Evolutionary conservation across 2,329 filamentous ascomycete species (phyloP), one percentile per base, ranked within the genome.

Genomic region (Trichocomaceae sp.): DNA sequence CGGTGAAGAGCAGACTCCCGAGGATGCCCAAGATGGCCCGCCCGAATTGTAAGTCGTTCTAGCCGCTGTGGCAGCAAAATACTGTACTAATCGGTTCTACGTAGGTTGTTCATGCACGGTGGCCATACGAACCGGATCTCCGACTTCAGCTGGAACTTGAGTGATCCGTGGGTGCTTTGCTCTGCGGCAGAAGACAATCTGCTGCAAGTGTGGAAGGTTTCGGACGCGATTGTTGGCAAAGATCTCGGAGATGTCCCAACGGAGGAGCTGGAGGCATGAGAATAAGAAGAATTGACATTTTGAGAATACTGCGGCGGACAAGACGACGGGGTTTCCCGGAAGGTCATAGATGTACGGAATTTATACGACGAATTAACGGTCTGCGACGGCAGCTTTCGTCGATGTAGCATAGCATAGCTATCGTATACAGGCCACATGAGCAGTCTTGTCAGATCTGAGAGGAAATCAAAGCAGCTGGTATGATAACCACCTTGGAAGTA

Each of bases 121-220:
- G 93, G 93, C 31, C 95, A 99, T 76, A 99, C 93, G 10, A 96
- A 96, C 74, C 87, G 95, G 62, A 83, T 99, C 58, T 90, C 89
- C 35, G 95, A 99, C 72, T 99, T 99, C 67, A 92, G 87, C 74
- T 99, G 92, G 92, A 99, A 99, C 72, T 83, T 84, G 62, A 96
- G 95, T 69, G 90, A 96, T 65, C 91, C 92, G 4, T 99, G 95
- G 95, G 83, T 96, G 54, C 88, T 99, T 62, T 91, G 90, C 70
- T 95, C 88, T 58, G 91, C 93, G 15, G 93, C 92, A 0, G 95
- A 99, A 69, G 93, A 99, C 75, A 99, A 99, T 68, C 78, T 97
- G 61, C 81, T 99, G 59, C 93, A 99, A 73, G 88, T 96, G 63
- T 97, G 88, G 88, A 91, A 89, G 73, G 87, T 90, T 20, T 84